phyloP scores from a whole-genome alignment of 2,329 filamentous ascomycete genomes.

The Aurifilum marmelostoma region DNA sequence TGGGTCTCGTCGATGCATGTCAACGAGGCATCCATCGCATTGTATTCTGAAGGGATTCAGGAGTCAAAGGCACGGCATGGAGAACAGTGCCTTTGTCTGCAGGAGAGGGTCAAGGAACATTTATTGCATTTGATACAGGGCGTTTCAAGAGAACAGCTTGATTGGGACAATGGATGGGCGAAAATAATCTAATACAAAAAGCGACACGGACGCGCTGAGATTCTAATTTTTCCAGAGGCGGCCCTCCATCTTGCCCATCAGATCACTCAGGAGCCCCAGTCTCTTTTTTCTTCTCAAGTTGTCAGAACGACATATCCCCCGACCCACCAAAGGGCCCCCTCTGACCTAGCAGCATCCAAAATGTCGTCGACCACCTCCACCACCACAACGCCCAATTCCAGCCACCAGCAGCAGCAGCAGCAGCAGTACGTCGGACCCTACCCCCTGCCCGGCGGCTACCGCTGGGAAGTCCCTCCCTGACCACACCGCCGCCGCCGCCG shows the following conservation, averaged over 20 bases:
- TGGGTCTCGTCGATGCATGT: not conserved
- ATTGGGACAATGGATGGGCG: not conserved
- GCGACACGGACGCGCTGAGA: not conserved
- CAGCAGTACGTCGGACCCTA: not conserved
- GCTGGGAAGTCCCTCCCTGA: no score
- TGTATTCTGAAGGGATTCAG: not conserved
- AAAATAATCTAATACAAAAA: not conserved
- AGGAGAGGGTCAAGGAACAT: not conserved
- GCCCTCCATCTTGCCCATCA: not conserved
- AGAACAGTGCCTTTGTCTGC: not conserved
- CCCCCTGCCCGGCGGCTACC: constrained; percentile 10
- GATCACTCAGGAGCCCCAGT: no score
- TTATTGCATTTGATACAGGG: not conserved
- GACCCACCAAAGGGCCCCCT: no score
- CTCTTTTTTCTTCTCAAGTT: no score
- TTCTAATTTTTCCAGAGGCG: not conserved
- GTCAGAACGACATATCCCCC: no score
- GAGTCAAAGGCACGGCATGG: constrained; percentile 3
- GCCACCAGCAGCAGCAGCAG: not conserved
- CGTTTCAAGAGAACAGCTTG: not conserved
- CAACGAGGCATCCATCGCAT: constrained; percentile 13
- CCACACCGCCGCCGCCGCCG: not conserved
- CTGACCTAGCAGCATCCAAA: not conserved
- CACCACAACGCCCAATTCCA: no score
- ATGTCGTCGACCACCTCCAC: not conserved